Base-by-base conservation (phyloP, 257 asterid species). In the Petrea volubilis region DNA sequence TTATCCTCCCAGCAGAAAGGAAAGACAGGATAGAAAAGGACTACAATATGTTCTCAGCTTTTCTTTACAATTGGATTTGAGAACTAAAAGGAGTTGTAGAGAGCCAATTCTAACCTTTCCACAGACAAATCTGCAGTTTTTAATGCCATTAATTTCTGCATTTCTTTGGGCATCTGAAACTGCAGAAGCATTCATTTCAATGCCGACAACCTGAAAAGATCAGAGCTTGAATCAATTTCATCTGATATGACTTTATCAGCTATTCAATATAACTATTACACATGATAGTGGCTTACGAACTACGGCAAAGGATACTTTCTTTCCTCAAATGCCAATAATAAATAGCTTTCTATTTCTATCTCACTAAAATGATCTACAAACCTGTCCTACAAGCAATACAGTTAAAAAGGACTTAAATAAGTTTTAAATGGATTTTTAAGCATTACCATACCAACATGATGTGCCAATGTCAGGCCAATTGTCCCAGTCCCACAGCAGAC, bases 401-500 rank as follows among this genome's bases (percentile, higher is more conserved):
- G 12, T 38, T 38, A 23, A 72, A 52, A 52, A 38, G 61, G 29
- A 53, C 21, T 31, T 73, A 23, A 0, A 49, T 28, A 52, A 52
- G 68, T 60, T 63, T 25, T 67, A 73, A 78, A 70, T 67, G 83
- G 80, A 64, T 69, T 64, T 20, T 27, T 18, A 78, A 84, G 74
- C 84, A 90, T 95, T 90, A 95, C 99, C 99, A 92, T 92, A 82
- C 99, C 99, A 75, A 95, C 99, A 79, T 85, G 95, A 78, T 88
- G 91, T 50, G 99, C 93, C 73, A 95, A 77, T 71, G 95, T 88
- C 70, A 95, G 80, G 56, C 99, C 99, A 75, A 95, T 95, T 18
- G 99, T 90, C 74, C 99, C 99, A 51, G 99, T 95, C 41, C 99
- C 99, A 73, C 99, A 95, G 84, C 99, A 95, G 74, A 95, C 60